phyloP scores from a whole-genome alignment of 2,329 filamentous ascomycete species.

The Thielaviopsis euricoi region DNA sequence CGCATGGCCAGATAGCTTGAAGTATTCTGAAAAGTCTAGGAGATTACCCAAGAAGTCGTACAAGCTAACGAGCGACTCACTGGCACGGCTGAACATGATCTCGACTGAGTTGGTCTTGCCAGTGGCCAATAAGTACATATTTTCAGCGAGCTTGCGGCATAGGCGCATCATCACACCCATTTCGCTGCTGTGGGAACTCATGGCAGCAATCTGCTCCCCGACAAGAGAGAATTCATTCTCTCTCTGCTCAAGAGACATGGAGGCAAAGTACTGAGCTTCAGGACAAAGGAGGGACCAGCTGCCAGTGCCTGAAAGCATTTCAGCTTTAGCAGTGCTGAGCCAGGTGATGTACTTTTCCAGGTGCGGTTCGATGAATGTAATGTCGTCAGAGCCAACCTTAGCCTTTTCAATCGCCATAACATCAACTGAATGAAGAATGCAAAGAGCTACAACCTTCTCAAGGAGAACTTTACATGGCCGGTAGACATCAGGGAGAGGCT shows the following conservation, averaged over 20 bases:
- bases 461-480: neutral
- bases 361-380: neutral
- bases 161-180: neutral
- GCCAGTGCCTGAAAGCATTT: neutral
- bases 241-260: neutral
- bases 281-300: neutral
- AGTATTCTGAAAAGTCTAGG: neutral
- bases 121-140: neutral
- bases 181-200: neutral
- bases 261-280: neutral
- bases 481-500: neutral
- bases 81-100: neutral
- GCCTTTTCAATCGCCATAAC: neutral
- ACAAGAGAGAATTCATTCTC: neutral
- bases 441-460: slow-evolving; percentile 1
- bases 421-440: neutral
- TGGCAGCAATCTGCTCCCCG: neutral
- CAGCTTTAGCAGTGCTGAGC: neutral
- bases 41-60: neutral
- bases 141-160: neutral
- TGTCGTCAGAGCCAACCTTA: neutral
- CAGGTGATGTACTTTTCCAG: neutral
- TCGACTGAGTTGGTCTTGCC: neutral
- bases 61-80: neutral
- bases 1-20: slow-evolving; percentile 11